phyloP scores from a whole-genome alignment of 257 asterid genomes.

The Nicotiana tabacum region DNA sequence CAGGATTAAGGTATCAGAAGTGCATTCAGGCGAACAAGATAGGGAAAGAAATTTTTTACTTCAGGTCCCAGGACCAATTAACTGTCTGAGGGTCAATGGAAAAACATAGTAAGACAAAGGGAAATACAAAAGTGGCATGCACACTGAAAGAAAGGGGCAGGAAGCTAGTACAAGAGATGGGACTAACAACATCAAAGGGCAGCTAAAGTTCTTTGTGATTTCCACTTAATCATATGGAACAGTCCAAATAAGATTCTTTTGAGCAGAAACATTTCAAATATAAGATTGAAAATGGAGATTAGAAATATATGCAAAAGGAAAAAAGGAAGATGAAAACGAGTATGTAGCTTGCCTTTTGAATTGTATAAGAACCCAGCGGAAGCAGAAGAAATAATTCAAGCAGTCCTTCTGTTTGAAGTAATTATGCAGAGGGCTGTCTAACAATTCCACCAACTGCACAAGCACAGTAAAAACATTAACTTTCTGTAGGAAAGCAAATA shows the following conservation, averaged over 20 bases:
- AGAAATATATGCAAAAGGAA: not conserved
- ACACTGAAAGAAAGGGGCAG: not conserved
- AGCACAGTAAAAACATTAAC: not conserved
- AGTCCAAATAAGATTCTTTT: not conserved
- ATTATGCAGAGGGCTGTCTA: constrained; percentile 84
- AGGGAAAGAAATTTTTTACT: not conserved
- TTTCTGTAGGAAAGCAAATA: not conserved
- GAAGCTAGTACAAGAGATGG: not conserved
- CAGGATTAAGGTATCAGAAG: not conserved
- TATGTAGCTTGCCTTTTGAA: constrained; percentile 32
- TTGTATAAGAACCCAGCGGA: constrained; percentile 97
- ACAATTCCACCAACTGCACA: constrained; percentile 88
- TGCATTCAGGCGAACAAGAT: constrained; percentile 1
- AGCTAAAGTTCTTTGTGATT: not conserved
- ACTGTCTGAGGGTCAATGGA: not conserved
- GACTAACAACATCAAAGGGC: not conserved
- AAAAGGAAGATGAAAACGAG: not conserved
- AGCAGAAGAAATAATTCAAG: constrained; percentile 95
- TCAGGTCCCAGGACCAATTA: not conserved
- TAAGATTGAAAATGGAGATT: not conserved
- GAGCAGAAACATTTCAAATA: not conserved
- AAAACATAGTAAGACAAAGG: not conserved
- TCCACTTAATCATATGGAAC: not conserved
- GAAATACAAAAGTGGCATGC: not conserved
- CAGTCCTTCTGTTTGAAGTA: constrained; percentile 85